These are phyloP conservation scores for Omphalotus olearius DNA, from an alignment of 1,284 basidiomycete species.

Conservation along the genomic window DNA sequence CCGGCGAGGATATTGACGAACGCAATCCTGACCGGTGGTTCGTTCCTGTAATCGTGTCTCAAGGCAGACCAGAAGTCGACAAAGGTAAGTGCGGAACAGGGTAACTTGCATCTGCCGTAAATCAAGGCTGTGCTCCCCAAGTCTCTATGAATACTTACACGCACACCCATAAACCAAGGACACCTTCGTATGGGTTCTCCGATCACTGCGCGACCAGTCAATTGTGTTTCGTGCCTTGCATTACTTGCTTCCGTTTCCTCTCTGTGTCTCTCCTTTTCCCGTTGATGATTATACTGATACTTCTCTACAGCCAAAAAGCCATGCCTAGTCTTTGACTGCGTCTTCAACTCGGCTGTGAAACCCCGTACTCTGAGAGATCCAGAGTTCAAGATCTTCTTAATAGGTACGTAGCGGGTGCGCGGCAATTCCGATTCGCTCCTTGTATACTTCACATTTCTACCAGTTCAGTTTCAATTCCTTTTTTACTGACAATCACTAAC, in stretches of 20 bases:
- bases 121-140: conserved; percentile 1
- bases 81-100: conserved; percentile 46
- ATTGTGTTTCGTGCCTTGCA: neutral
- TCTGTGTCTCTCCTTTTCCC: neutral
- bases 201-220: conserved; percentile 1
- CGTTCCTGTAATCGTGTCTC: conserved; percentile 70
- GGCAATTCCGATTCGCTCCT: neutral
- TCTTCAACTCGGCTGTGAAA: conserved; percentile 57
- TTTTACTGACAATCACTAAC: neutral
- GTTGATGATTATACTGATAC: neutral
- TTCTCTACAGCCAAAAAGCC: conserved; percentile 53
- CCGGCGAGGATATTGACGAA: conserved; percentile 38
- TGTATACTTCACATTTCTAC: neutral
- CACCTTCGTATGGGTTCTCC: neutral
- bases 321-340: conserved; percentile 65
- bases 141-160: neutral
- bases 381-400: conserved; percentile 63
- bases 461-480: neutral
- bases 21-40: conserved; percentile 43
- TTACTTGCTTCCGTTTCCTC: neutral
- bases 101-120: neutral
- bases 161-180: neutral
- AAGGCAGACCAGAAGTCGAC: conserved; percentile 56
- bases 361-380: conserved; percentile 51
- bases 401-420: conserved; percentile 39